Conservation (phyloP, 2,329 filamentous ascomycete genomes). For the Phyllosticta citribraziliensis region DNA sequence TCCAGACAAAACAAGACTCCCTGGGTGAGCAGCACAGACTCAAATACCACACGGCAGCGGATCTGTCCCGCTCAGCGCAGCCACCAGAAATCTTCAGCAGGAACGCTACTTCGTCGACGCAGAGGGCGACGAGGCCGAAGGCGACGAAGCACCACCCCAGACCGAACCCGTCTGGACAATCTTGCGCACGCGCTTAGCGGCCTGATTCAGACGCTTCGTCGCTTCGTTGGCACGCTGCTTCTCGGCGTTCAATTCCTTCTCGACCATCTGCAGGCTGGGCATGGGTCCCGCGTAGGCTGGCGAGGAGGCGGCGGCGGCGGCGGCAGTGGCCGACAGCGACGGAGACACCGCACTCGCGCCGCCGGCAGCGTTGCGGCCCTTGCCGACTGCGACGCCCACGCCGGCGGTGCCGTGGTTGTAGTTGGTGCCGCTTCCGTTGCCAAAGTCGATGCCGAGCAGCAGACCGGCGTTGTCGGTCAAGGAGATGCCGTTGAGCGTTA, state of each 20-base stretch:
- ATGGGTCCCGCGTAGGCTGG: slow-evolving; percentile 16
- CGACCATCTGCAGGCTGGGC: slow-evolving; percentile 26
- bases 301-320: not conserved
- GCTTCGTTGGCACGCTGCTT: slow-evolving; percentile 27
- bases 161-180: slow-evolving; percentile 3
- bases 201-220: slow-evolving; percentile 25
- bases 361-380: not conserved
- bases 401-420: not conserved
- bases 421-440: slow-evolving; percentile 14
- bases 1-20: no score
- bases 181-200: slow-evolving; percentile 27
- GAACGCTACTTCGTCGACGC: not conserved
- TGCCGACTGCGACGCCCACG: slow-evolving; percentile 10
- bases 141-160: not conserved
- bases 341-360: not conserved
- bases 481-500: slow-evolving; percentile 20
- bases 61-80: no score
- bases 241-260: slow-evolving; percentile 24
- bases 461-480: slow-evolving; percentile 25
- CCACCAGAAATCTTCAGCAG: no score
- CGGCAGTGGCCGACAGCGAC: not conserved
- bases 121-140: slow-evolving; percentile 6
- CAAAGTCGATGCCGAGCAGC: slow-evolving; percentile 24
- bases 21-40: no score
- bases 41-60: no score